phyloP scores from a whole-genome alignment of 2,329 filamentous ascomycete genomes.

The Fusarium luffae region DNA sequence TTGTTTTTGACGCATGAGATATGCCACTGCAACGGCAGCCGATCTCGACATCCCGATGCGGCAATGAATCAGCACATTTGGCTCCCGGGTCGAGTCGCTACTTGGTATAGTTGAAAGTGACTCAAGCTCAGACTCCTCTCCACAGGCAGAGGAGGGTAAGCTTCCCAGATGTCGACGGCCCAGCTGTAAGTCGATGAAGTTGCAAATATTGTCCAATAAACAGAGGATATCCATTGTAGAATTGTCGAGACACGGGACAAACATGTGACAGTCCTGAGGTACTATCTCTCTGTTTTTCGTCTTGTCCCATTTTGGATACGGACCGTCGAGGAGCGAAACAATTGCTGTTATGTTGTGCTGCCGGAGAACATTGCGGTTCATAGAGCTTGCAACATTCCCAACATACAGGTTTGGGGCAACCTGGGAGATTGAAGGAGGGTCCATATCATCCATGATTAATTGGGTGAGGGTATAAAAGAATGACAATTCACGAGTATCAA shows the following conservation, averaged over 20 bases:
- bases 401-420: conserved; percentile 41
- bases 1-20: conserved; percentile 48
- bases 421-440: conserved; percentile 36
- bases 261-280: conserved; percentile 37
- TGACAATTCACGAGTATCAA: not conserved
- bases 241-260: conserved; percentile 41
- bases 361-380: conserved; percentile 35
- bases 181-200: conserved; percentile 43
- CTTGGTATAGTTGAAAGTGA: conserved; percentile 12
- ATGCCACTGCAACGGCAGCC: conserved; percentile 47
- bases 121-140: conserved; percentile 4
- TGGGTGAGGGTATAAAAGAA: not conserved
- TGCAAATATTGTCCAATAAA: conserved; percentile 39
- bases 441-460: conserved; percentile 24
- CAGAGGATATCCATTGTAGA: conserved; percentile 42
- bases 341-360: conserved; percentile 42
- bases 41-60: conserved; percentile 51
- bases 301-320: conserved; percentile 33
- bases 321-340: conserved; percentile 39
- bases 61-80: conserved; percentile 49
- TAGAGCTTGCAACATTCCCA: conserved; percentile 41
- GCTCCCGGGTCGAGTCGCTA: conserved; percentile 5
- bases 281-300: conserved; percentile 39
- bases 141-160: not conserved
- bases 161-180: not conserved